These are phyloP conservation scores for Fusarium mangiferae DNA, from an alignment of 2,329 filamentous ascomycete species.

Conservation along the genomic window DNA sequence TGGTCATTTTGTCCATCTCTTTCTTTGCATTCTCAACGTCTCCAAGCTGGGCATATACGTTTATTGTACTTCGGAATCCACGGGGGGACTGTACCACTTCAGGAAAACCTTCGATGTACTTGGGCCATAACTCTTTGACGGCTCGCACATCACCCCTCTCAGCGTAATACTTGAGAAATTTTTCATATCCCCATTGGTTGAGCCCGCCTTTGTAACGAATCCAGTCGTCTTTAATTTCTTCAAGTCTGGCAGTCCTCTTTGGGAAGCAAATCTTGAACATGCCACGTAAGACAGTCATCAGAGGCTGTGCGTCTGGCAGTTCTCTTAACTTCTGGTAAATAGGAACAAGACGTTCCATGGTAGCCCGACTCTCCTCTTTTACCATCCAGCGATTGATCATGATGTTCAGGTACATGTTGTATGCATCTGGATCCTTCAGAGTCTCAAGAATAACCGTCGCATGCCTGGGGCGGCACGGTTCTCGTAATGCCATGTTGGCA, in stretches of 20 bases:
- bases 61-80: conserved; percentile 69
- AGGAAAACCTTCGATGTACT: conserved; percentile 53
- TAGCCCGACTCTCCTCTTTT: conserved; percentile 44
- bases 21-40: conserved; percentile 68
- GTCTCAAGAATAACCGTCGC: conserved; percentile 54
- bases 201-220: conserved; percentile 53
- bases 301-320: conserved; percentile 52
- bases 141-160: conserved; percentile 57
- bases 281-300: conserved; percentile 53
- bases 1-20: conserved; percentile 70
- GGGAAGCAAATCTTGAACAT: conserved; percentile 58
- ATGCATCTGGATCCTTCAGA: conserved; percentile 53
- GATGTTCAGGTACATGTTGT: conserved; percentile 56
- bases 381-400: conserved; percentile 46
- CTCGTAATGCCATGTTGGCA: conserved; percentile 46
- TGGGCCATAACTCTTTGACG: conserved; percentile 58
- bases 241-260: conserved; percentile 53
- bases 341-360: conserved; percentile 48
- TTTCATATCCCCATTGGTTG: conserved; percentile 58
- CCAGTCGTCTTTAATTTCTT: conserved; percentile 62
- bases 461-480: conserved; percentile 49
- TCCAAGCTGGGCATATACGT: conserved; percentile 76
- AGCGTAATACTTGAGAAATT: conserved; percentile 62
- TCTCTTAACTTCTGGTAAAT: conserved; percentile 60
- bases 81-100: conserved; percentile 48